Conservation (phyloP, 202 grass and related monocot species). For the Tripidium arundinaceum region DNA sequence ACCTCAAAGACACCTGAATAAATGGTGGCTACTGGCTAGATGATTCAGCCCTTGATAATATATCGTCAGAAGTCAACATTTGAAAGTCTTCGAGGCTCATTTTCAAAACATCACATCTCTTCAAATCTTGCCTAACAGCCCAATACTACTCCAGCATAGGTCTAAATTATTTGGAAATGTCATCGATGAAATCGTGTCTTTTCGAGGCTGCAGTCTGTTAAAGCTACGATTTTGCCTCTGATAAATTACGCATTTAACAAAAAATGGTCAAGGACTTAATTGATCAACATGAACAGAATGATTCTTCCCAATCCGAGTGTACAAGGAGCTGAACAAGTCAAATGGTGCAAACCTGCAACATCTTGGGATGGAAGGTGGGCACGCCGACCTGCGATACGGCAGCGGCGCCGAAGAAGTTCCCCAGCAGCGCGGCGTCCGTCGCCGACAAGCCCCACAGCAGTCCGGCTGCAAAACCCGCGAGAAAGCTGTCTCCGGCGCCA, state of each 20-base stretch:
- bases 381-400: slow-evolving; percentile 77
- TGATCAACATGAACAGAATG: not conserved
- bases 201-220: not conserved
- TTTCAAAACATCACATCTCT: no score
- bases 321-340: not conserved
- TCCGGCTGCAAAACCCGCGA: slow-evolving; percentile 66
- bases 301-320: not conserved
- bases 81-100: no score
- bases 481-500: slow-evolving; percentile 87
- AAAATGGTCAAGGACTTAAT: not conserved
- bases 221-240: not conserved
- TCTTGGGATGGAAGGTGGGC: slow-evolving; percentile 62
- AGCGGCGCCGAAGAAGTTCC: slow-evolving; percentile 79
- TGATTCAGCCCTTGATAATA: no score
- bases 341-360: slow-evolving; percentile 69
- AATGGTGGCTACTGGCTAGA: no score
- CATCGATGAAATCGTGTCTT: not conserved
- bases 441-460: slow-evolving; percentile 74
- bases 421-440: slow-evolving; percentile 72
- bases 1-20: no score
- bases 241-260: not conserved
- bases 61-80: no score
- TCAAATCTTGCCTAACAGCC: no score
- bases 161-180: not conserved
- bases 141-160: no score